Percentiles rank a stretch among this genome's conserved stretches.
These are phyloP conservation scores for Dipodascus geniculatus DNA, from an alignment of 805 yeast genomes.

Conservation along the genomic window DNA sequence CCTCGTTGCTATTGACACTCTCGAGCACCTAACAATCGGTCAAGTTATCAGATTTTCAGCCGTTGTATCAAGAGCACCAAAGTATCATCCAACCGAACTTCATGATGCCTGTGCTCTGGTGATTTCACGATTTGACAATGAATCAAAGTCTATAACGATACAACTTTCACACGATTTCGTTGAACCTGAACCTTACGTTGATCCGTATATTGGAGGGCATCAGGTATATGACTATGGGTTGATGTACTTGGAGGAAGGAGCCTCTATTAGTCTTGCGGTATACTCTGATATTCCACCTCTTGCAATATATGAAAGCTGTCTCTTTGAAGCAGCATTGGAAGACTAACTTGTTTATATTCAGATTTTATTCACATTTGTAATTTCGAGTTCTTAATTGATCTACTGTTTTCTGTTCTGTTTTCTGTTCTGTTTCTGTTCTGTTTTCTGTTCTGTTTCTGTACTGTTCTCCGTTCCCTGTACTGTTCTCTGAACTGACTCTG, in stretches of 20 bases:
- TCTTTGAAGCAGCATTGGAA: not conserved
- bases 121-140: not conserved
- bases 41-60: not conserved
- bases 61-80: not conserved
- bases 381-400: too few species aligned
- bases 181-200: not conserved
- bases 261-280: not conserved
- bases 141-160: not conserved
- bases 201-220: not conserved
- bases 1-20: not conserved
- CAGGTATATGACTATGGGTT: not conserved
- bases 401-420: too few species aligned
- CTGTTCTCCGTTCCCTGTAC: too few species aligned
- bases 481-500: too few species aligned
- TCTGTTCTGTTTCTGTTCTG: too few species aligned
- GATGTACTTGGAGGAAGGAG: not conserved
- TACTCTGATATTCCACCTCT: not conserved
- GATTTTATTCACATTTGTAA: too few species aligned
- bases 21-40: not conserved
- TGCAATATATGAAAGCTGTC: not conserved
- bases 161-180: not conserved
- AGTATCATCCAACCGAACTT: not conserved
- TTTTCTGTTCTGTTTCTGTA: too few species aligned
- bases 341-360: not conserved
- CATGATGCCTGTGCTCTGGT: not conserved